These are phyloP conservation scores for Saccharomyces uvarum DNA, from an alignment of 1,139 yeast genomes.

Conservation along the genomic window DNA sequence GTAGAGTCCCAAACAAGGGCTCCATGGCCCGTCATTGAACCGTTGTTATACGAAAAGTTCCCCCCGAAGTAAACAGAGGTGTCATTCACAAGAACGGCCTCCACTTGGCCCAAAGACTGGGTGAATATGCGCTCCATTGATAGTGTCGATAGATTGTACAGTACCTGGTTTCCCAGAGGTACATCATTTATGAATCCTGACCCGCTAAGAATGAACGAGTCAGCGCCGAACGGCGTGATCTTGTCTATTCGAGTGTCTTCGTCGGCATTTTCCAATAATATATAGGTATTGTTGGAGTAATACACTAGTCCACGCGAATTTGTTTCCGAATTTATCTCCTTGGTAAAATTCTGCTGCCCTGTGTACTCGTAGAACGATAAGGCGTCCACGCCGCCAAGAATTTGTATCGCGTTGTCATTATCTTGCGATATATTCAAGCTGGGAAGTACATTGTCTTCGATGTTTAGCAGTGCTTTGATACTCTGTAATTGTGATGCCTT, in stretches of 20 bases:
- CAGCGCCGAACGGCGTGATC: conserved; percentile 28
- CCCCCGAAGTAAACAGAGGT: conserved; percentile 75
- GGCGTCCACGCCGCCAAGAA: conserved; percentile 61
- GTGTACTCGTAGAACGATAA: conserved; percentile 48
- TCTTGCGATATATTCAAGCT: conserved; percentile 17
- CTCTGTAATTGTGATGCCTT: conserved; percentile 13
- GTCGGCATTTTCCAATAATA: conserved; percentile 18
- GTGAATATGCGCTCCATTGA: conserved; percentile 38
- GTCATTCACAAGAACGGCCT: conserved; percentile 43
- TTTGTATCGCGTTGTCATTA: conserved; percentile 42
- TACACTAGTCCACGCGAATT: conserved; percentile 23
- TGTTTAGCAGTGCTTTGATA: conserved; percentile 12
- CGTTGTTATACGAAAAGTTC: conserved; percentile 43
- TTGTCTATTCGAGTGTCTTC: conserved; percentile 24
- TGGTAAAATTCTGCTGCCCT: conserved; percentile 43
- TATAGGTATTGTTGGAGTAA: conserved; percentile 25
- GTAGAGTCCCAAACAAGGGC: conserved; percentile 59
- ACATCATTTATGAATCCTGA: conserved; percentile 36
- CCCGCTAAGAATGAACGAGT: conserved; percentile 39
- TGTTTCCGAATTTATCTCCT: conserved; percentile 13
- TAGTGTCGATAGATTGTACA: conserved; percentile 44
- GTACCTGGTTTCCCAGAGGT: conserved; percentile 44
- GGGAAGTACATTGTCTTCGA: conserved; percentile 10
- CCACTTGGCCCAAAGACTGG: conserved; percentile 39
- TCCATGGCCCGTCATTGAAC: conserved; percentile 41